Percentiles rank a stretch among this genome's conserved stretches.
These are phyloP conservation scores for Kalanchoe fedtschenkoi DNA, from an alignment of 164 flowering plant genomes.

Conservation along the genomic window DNA sequence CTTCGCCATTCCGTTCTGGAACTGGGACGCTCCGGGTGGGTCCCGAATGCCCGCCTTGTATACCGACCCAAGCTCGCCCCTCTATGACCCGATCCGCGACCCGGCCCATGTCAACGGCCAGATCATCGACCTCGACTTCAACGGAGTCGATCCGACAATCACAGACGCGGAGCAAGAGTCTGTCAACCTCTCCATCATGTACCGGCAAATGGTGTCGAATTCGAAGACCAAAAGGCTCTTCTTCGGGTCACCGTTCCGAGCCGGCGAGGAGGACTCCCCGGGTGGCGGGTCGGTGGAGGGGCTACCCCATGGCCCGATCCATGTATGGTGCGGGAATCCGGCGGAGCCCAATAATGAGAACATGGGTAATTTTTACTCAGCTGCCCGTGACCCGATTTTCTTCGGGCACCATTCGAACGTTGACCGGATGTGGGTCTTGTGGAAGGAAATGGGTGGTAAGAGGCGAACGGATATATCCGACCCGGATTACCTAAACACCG, in stretches of 20 bases:
- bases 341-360: slow-evolving; percentile 43
- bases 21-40: slow-evolving; percentile 54
- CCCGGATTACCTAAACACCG: slow-evolving; percentile 28
- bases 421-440: slow-evolving; percentile 55
- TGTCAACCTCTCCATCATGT: slow-evolving; percentile 44
- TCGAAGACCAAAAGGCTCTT: slow-evolving; percentile 26
- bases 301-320: slow-evolving; percentile 34
- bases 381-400: slow-evolving; percentile 54
- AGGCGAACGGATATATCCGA: slow-evolving; percentile 26
- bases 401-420: slow-evolving; percentile 47
- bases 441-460: slow-evolving; percentile 38
- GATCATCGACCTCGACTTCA: slow-evolving; percentile 32
- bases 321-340: slow-evolving; percentile 30
- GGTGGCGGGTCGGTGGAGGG: slow-evolving; percentile 35
- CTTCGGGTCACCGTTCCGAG: slow-evolving; percentile 32
- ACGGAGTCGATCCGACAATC: slow-evolving; percentile 11
- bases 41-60: slow-evolving; percentile 46
- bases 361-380: slow-evolving; percentile 69
- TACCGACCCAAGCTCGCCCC: slow-evolving; percentile 20
- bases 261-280: slow-evolving; percentile 27
- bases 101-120: slow-evolving; percentile 29
- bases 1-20: slow-evolving; percentile 55
- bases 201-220: slow-evolving; percentile 36
- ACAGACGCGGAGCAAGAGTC: slow-evolving; percentile 8
- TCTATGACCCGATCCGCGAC: slow-evolving; percentile 26